phyloP scores from a whole-genome alignment of 2,329 filamentous ascomycete genomes.

The Gremmenia infestans region DNA sequence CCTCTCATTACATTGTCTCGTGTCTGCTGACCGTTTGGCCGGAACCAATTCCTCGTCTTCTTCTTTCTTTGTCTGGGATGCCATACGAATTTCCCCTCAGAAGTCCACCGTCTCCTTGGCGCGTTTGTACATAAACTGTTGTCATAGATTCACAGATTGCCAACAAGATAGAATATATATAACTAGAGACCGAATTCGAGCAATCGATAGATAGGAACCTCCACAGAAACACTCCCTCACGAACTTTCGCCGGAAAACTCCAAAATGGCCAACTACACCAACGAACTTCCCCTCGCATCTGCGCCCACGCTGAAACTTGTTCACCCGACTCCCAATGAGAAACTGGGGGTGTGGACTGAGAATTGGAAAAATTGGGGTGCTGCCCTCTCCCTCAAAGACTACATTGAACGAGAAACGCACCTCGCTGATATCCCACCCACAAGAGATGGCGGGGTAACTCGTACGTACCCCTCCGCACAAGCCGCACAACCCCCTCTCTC shows the following conservation, averaged over 20 bases:
- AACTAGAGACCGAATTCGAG: neutral
- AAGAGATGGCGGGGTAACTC: conserved; percentile 48
- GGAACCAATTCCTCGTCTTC: conserved; percentile 3
- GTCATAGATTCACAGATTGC: neutral
- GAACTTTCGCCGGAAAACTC: neutral
- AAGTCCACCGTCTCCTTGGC: no score
- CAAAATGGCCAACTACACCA: conserved; percentile 3
- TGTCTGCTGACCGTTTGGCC: conserved; percentile 11
- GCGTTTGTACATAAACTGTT: no score
- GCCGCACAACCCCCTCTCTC: neutral
- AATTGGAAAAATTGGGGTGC: conserved; percentile 56
- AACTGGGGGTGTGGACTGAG: conserved; percentile 47
- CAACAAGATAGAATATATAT: neutral
- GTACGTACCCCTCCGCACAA: neutral
- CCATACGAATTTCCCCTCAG: neutral
- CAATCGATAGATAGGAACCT: neutral
- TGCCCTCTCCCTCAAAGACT: conserved; percentile 48
- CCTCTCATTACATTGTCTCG: neutral
- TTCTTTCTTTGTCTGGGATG: neutral
- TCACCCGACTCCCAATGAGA: conserved; percentile 53
- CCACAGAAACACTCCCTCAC: no score
- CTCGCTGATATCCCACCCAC: conserved; percentile 55
- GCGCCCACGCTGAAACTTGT: conserved; percentile 42
- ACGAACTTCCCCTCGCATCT: conserved; percentile 20
- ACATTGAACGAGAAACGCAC: conserved; percentile 54